Base-by-base conservation (phyloP, 2,329 filamentous ascomycete genomes). In the Lachnum nothofagi region DNA sequence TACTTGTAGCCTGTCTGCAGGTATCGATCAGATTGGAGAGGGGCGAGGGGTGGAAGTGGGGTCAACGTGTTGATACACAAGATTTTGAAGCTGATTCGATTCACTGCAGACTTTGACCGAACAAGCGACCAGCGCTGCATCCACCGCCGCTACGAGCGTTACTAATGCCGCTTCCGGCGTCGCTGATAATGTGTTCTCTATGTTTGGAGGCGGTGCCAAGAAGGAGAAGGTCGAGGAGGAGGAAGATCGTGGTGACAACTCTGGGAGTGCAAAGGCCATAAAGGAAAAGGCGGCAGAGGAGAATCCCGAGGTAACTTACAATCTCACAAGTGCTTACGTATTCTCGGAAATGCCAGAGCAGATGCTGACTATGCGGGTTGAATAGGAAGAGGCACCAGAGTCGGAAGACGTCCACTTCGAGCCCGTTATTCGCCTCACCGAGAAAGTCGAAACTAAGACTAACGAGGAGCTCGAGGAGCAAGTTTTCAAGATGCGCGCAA, bases 401-500 rank as follows among this genome's bases (percentile, higher is more conserved):
- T 91, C 88, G 60, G 87, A 88, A 61, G 91, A 97, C 60, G 88
- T 96, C 56, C 88, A 97, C 74, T 98, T 97, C 74, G 89, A 95
- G 76, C 93, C 93, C 59, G 90, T 98, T 61, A 88, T 95, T 66
- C 91, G 84, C 74, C 79, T 98, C 67, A 97, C 91, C 55, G 89
- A 98, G 78, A 93, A 94, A 77, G 86, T 97, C 64, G 91, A 97
- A 67, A 86, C 82, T 67, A 95, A 95, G 81, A 97, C 93, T 71
- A 95, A 96, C 75, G 93, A 98, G 74, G 93, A 98, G 78, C 82
- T 85, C 39, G 93, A 98, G 78, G 91, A 97, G 77, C 88, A 95
- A 76, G 78, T 83, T 33, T 98, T 97, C 83, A 97, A 97, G 85
- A 96, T 97, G 91, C 88, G 93, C 65, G 93, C 93, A 67, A 98